Percentiles rank a stretch among this genome's conserved stretches.
Conservation (phyloP, 2,329 filamentous ascomycete species). For the Cladosporium halotolerans region DNA sequence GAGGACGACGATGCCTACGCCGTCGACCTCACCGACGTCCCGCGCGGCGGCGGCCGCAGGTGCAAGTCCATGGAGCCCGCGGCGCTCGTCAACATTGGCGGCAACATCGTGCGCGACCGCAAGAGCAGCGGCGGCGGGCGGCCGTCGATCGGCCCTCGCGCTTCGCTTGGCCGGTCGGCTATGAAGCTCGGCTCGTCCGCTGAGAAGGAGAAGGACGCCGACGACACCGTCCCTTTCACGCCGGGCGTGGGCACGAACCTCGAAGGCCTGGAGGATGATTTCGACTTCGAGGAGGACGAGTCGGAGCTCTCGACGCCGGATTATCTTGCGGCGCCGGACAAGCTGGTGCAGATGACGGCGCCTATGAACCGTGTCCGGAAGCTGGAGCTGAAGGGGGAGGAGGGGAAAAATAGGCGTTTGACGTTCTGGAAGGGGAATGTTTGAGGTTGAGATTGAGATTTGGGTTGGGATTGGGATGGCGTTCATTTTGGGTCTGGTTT, state of each 20-base stretch:
- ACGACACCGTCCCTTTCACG: constrained; percentile 5
- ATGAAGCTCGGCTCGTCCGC: constrained; percentile 18
- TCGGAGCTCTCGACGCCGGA: constrained; percentile 27
- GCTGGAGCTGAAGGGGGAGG: constrained; percentile 23
- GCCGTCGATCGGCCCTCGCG: constrained; percentile 10
- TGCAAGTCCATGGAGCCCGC: constrained; percentile 34
- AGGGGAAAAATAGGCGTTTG: constrained; percentile 25
- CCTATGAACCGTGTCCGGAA: constrained; percentile 29
- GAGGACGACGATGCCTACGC: constrained; percentile 29
- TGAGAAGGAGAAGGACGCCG: background rate
- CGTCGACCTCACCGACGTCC: constrained; percentile 29
- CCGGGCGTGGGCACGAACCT: constrained; percentile 8
- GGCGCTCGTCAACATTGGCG: constrained; percentile 26
- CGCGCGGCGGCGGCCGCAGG: constrained; percentile 25
- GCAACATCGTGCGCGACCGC: constrained; percentile 28
- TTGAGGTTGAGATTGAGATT: background rate
- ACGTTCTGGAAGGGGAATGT: constrained; percentile 16
- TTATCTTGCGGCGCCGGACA: constrained; percentile 24
- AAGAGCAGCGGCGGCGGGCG: constrained; percentile 22
- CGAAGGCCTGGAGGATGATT: constrained; percentile 23
- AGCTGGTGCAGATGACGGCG: constrained; percentile 30
- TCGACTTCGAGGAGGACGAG: constrained; percentile 20
- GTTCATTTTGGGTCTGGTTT: background rate
- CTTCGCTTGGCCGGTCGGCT: constrained; percentile 22
- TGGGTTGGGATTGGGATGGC: background rate